phyloP scores from a whole-genome alignment of 257 asterid species.

The Striga asiatica region DNA sequence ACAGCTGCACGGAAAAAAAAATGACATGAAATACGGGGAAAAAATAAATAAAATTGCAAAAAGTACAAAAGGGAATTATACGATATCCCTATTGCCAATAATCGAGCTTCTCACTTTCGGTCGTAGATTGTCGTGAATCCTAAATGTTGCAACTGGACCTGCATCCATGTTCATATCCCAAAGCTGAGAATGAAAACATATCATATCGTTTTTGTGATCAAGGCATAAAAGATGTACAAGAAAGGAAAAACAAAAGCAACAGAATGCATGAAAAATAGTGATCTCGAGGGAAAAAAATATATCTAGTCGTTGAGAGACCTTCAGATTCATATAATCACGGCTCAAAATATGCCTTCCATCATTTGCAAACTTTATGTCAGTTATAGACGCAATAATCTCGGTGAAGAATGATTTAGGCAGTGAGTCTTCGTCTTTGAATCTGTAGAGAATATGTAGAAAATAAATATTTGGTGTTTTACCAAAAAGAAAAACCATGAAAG shows the following conservation, averaged over 20 bases:
- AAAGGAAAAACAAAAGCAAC: neutral
- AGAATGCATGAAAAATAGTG: neutral
- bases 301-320: constrained; percentile 35
- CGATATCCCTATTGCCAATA: too few species aligned
- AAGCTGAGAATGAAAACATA: constrained; percentile 38
- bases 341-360: constrained; percentile 67
- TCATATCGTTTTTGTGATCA: too few species aligned
- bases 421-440: constrained; percentile 54
- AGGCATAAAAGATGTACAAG: constrained; percentile 5
- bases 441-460: too few species aligned
- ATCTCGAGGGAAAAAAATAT: too few species aligned
- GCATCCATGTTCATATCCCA: constrained; percentile 67
- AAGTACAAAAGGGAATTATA: too few species aligned
- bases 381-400: constrained; percentile 58
- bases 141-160: constrained; percentile 52
- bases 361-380: constrained; percentile 62
- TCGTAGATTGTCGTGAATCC: constrained; percentile 56
- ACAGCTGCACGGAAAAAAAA: constrained; percentile 33
- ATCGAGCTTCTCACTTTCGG: constrained; percentile 60
- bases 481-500: neutral
- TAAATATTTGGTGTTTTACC: constrained; percentile 5
- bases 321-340: constrained; percentile 69
- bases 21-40: too few species aligned
- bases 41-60: too few species aligned
- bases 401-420: constrained; percentile 59